Percentiles rank a stretch among this genome's conserved stretches.
These are phyloP conservation scores for Metschnikowia cerradonensis DNA, from an alignment of 805 yeast species.

Conservation along the genomic window DNA sequence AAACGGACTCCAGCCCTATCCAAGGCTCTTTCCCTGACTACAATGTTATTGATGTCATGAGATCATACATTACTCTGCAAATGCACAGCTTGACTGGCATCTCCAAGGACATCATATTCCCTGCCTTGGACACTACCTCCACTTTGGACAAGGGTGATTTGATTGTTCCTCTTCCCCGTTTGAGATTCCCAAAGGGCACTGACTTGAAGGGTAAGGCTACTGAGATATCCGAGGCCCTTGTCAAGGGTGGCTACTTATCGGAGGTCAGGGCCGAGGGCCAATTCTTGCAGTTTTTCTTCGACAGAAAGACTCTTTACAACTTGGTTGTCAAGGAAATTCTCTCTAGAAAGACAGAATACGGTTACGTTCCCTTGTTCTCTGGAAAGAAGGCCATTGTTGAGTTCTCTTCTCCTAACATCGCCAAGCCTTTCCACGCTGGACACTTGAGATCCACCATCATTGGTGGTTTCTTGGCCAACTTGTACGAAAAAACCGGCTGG, in stretches of 20 bases:
- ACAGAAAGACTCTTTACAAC: slow-evolving; percentile 60
- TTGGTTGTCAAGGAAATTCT: slow-evolving; percentile 69
- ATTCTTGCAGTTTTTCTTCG: slow-evolving; percentile 84
- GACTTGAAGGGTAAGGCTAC: slow-evolving; percentile 69
- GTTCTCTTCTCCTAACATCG: slow-evolving; percentile 96
- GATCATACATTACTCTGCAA: slow-evolving; percentile 84
- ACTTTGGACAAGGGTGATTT: slow-evolving; percentile 90
- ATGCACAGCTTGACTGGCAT: slow-evolving; percentile 71
- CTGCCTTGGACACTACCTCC: slow-evolving; percentile 83
- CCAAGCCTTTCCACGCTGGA: slow-evolving; percentile 99
- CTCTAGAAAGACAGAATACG: slow-evolving; percentile 58
- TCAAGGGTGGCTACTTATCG: slow-evolving; percentile 62
- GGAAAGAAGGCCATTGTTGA: slow-evolving; percentile 72
- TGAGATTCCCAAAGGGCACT: slow-evolving; percentile 64
- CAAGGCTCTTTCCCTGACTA: slow-evolving; percentile 68
- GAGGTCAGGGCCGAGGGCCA: slow-evolving; percentile 83
- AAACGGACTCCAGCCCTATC: slow-evolving; percentile 38
- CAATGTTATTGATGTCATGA: slow-evolving; percentile 82
- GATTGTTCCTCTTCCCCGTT: slow-evolving; percentile 86
- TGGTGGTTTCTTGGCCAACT: slow-evolving; percentile 90
- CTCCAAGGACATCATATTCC: slow-evolving; percentile 62
- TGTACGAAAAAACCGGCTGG: slow-evolving; percentile 90
- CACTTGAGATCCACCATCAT: slow-evolving; percentile 96
- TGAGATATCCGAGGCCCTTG: slow-evolving; percentile 77
- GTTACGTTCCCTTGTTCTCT: slow-evolving; percentile 68